These are phyloP conservation scores for Astragalus glycyphyllos DNA, from an alignment of 306 rosid species.

Conservation along the genomic window DNA sequence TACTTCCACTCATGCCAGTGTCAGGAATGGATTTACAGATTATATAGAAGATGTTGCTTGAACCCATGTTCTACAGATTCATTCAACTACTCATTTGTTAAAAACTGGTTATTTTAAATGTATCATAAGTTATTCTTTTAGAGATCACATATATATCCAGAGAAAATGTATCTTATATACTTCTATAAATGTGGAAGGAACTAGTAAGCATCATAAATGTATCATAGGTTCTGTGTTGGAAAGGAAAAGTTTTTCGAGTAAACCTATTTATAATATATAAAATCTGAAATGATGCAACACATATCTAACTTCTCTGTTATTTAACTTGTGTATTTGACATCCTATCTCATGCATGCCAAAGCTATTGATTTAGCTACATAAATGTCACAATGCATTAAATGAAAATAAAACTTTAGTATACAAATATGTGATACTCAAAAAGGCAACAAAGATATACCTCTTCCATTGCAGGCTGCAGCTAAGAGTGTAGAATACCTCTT, in stretches of 20 bases:
- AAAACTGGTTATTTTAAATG: not conserved
- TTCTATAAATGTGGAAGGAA: no score
- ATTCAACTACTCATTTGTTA: not conserved
- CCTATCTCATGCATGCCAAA: not conserved
- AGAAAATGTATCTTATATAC: no score
- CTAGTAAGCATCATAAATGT: no score
- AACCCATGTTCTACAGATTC: not conserved
- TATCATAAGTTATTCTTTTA: no score
- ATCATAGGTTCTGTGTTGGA: not conserved
- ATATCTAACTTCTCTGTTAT: not conserved
- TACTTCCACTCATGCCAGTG: not conserved
- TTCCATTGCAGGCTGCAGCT: no score
- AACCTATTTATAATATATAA: not conserved
- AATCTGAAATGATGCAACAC: not conserved
- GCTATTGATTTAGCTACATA: no score
- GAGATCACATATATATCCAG: no score
- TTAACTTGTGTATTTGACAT: not conserved
- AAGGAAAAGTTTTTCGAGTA: not conserved
- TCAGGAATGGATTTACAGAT: not conserved
- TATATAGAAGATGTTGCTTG: not conserved
- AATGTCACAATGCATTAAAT: no score
- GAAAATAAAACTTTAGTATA: no score
- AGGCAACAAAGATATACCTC: no score
- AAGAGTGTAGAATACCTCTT: no score
- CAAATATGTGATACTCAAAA: no score